Base-by-base conservation (phyloP, 2,329 filamentous ascomycete species). In the Drechslera avenae region DNA sequence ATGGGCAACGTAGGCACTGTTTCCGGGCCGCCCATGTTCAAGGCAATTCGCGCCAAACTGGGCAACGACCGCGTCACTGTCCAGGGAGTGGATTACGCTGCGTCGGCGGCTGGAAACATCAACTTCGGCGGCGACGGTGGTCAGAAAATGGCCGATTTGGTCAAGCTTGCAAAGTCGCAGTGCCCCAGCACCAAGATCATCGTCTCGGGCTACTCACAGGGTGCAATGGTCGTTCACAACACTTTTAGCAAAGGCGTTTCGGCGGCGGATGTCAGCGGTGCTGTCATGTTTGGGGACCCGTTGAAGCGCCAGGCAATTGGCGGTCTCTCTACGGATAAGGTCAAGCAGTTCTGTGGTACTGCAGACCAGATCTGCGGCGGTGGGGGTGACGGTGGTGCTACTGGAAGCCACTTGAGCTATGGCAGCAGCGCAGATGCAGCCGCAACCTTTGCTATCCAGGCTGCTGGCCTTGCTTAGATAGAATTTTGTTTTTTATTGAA, bases 1-100 rank as follows among this genome's bases (percentile, higher is more conserved):
- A 21, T 58, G 3, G 76, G 76, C 3, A 79, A 78, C 50, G 75
- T 79, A 59, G 76, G 76, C 6, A 62, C 60, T 0, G 63, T 77
- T 6, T 63, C 75, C 23, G 76, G 76, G 1, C 76, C 76, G 2
- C 67, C 71, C 2, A 68, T 72, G 63, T 60, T 71, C 43, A 63
- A 63, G 41, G 57, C 63, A 3, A 47, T 72, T 21, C 60, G 67
- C 19, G 23, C 39, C 26, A 63, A 67, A 54, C 46, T 72, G 2
- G 67, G 69, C 16, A 59, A 57, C 10, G 51, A 57, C 26, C 54
- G 58, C 30, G 64, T 72, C 8, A 65, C 62, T 1, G 57, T 71
- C 9, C 69, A 72, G 48, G 69, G 68, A 42, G 67, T 72, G 7
- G 62, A 66, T 30, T 71, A 72, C 34, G 54, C 69, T 19, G 68